Evolutionary conservation across 1,284 basidiomycete genomes (phyloP).

Genomic region (Ganoderma boninense): DNA sequence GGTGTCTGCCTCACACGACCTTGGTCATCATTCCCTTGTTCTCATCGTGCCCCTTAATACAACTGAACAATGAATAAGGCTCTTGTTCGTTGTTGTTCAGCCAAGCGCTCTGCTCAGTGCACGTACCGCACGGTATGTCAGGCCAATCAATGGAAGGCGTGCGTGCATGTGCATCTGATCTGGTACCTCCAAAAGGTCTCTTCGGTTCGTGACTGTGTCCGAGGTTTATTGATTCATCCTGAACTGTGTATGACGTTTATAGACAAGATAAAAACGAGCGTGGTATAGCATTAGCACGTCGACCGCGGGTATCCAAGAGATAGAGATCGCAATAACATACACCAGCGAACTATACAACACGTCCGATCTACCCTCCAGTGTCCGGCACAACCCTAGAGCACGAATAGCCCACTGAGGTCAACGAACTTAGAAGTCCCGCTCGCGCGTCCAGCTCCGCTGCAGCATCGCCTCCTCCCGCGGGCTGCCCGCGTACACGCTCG

Average conservation of each 20-base stretch:
- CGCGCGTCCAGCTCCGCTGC: constrained; percentile 33
- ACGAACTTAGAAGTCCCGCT: too few species aligned
- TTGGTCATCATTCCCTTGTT: too few species aligned
- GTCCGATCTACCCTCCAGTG: background rate
- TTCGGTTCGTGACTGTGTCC: background rate
- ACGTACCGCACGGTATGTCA: too few species aligned
- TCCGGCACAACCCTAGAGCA: too few species aligned
- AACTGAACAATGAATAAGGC: background rate
- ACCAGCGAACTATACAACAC: constrained; percentile 15
- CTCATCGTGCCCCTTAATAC: background rate
- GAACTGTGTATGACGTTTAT: background rate
- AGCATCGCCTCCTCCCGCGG: constrained; percentile 36
- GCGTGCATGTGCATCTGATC: too few species aligned
- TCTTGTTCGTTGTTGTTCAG: background rate
- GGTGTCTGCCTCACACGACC: background rate
- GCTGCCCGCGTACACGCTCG: constrained; percentile 25
- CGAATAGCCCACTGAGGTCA: too few species aligned
- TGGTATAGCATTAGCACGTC: constrained; percentile 29
- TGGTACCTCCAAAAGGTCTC: background rate
- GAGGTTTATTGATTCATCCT: background rate
- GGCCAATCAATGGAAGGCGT: too few species aligned
- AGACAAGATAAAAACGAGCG: background rate
- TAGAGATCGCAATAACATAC: constrained; percentile 26
- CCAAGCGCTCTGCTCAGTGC: background rate
- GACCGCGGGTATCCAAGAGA: constrained; percentile 7